phyloP scores from a whole-genome alignment of 192 early-diverging fungal genomes.

The Backusella westeae region DNA sequence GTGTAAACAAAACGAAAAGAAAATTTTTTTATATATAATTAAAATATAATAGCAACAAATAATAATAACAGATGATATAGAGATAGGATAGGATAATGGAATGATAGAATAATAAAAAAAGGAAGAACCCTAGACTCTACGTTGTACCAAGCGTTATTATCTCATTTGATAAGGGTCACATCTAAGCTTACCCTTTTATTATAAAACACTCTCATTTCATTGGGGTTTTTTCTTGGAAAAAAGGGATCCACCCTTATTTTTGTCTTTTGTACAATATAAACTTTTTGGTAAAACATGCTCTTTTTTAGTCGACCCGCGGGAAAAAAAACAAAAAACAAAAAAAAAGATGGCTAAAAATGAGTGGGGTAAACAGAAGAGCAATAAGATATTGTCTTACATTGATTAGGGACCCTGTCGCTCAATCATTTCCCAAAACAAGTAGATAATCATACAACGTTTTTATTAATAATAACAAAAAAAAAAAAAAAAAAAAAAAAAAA shows the following conservation, averaged over 20 bases:
- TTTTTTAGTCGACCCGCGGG: background rate
- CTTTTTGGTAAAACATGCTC: background rate
- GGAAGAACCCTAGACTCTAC: background rate
- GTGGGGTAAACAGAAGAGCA: background rate
- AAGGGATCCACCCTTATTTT: background rate
- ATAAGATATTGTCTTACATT: background rate
- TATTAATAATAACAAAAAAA: background rate
- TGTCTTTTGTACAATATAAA: background rate
- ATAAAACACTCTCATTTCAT: background rate
- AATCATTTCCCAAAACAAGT: background rate
- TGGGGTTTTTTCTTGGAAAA: background rate
- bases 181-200: too few relatives aligned
- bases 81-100: background rate
- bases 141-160: too few relatives aligned
- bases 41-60: too few relatives aligned
- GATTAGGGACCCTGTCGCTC: background rate
- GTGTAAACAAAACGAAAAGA: background rate
- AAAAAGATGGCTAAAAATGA: background rate
- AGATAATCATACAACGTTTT: background rate
- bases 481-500: background rate
- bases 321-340: too few relatives aligned
- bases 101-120: background rate
- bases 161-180: too few relatives aligned
- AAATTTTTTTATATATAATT: background rate
- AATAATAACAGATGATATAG: background rate